A percentile compares a stretch with the other conserved stretches of the same genome.
Evolutionary conservation across 139 green algal genomes (phyloP).

Genomic region (Chlorella sorokiniana): DNA sequence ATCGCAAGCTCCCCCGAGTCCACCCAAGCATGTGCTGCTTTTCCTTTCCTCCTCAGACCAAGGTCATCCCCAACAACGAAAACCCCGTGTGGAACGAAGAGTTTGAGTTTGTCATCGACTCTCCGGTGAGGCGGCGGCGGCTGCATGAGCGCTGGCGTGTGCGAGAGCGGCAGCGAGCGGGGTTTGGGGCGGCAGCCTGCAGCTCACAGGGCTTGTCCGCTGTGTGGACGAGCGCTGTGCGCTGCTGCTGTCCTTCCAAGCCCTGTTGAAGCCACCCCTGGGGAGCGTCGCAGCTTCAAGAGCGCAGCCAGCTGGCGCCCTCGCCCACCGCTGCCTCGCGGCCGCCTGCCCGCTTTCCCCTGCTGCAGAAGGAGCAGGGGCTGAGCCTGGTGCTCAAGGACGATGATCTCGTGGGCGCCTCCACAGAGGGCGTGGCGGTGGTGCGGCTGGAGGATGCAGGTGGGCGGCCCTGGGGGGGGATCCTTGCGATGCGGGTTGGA

Average conservation of each 20-base stretch:
- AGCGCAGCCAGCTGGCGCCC: background rate
- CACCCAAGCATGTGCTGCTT: background rate
- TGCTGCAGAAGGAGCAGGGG: slow-evolving; percentile 47
- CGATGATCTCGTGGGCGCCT: slow-evolving; percentile 37
- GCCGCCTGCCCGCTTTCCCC: background rate
- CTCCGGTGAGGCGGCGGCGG: background rate
- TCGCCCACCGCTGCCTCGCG: background rate
- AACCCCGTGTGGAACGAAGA: slow-evolving; percentile 65
- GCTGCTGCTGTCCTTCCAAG: too few relatives aligned
- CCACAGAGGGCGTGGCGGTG: slow-evolving; percentile 17
- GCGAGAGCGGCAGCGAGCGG: too few relatives aligned
- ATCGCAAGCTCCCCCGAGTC: too few relatives aligned
- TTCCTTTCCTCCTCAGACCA: slow-evolving; percentile 6
- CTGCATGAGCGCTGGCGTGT: background rate
- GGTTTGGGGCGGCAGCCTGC: too few relatives aligned
- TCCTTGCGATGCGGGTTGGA: background rate
- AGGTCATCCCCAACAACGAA: slow-evolving; percentile 47
- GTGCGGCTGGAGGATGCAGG: slow-evolving; percentile 23
- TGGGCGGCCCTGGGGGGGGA: background rate
- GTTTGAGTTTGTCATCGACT: slow-evolving; percentile 63
- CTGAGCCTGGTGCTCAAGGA: slow-evolving; percentile 58
- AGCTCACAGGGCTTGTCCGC: too few relatives aligned
- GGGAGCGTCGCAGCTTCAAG: background rate
- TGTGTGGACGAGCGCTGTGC: too few relatives aligned
- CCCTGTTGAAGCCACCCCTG: too few relatives aligned